These are phyloP conservation scores for Hypomyces rosellus DNA, from an alignment of 2,329 filamentous ascomycete genomes.

Conservation along the genomic window DNA sequence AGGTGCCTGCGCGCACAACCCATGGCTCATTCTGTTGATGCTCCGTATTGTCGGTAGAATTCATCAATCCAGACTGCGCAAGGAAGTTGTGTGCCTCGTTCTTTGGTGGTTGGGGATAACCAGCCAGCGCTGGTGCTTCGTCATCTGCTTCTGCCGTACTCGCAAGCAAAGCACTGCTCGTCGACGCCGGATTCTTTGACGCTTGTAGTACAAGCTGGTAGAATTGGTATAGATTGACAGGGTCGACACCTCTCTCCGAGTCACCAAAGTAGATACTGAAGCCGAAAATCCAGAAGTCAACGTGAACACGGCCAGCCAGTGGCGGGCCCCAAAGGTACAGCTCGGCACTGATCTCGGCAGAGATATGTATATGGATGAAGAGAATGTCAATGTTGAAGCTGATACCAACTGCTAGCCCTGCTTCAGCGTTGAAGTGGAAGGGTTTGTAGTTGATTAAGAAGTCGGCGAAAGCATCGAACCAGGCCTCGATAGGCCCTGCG, in stretches of 20 bases:
- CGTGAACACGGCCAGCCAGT: constrained; percentile 16
- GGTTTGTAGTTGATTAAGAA: constrained; percentile 37
- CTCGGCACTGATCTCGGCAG: constrained; percentile 14
- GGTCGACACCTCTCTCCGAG: not conserved
- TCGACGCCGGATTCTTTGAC: not conserved
- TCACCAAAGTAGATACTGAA: constrained; percentile 21
- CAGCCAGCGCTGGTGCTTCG: not conserved
- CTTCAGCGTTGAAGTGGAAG: constrained; percentile 26
- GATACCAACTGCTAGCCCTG: constrained; percentile 23
- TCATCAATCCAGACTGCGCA: not conserved
- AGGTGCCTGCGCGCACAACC: constrained; percentile 2
- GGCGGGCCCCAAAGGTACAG: constrained; percentile 18
- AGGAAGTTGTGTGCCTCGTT: constrained; percentile 3
- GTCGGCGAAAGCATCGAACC: constrained; percentile 33
- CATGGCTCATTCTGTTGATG: not conserved
- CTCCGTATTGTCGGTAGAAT: not conserved
- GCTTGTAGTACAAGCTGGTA: constrained; percentile 1
- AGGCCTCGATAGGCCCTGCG: constrained; percentile 29
- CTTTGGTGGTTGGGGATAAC: not conserved
- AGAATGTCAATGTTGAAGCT: constrained; percentile 21
- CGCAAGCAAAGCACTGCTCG: constrained; percentile 1
- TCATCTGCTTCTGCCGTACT: not conserved
- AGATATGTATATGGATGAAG: constrained; percentile 19
- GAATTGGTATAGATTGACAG: not conserved
- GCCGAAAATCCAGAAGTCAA: constrained; percentile 20